Percentiles rank a stretch among this genome's conserved stretches.
Conservation (phyloP, 345 rosid genomes). For the Moricandia moricandioides region DNA sequence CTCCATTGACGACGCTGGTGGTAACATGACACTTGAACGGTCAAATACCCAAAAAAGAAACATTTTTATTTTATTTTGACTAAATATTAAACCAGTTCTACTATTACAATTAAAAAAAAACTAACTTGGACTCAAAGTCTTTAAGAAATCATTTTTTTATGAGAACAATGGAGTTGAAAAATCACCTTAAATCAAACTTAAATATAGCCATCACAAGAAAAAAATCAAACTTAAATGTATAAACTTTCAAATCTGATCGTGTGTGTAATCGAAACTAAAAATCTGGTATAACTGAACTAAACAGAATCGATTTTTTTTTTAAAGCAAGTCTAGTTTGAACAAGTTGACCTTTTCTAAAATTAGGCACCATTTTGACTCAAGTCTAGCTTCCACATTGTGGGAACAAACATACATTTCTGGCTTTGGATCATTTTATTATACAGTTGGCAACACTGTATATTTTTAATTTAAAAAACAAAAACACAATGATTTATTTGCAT, state of each 20-base stretch:
- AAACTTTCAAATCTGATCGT: background rate
- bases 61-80: background rate
- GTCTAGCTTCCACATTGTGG: background rate
- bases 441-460: background rate
- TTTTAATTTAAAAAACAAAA: no score
- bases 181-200: background rate
- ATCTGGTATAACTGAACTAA: background rate
- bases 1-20: constrained; percentile 34
- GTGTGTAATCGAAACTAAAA: background rate
- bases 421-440: background rate
- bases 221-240: background rate
- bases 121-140: background rate
- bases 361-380: background rate
- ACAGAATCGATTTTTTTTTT: background rate
- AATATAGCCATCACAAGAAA: no score
- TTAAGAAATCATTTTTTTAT: background rate
- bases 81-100: background rate
- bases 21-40: constrained; percentile 32
- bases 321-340: background rate
- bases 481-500: no score
- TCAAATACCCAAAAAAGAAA: background rate
- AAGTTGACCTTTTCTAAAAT: constrained; percentile 1
- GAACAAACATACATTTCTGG: background rate
- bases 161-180: background rate
- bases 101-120: background rate